Percentiles rank a stretch among this genome's conserved stretches.
phyloP scores from a whole-genome alignment of 495 filamentous ascomycete genomes.

The Wilcoxina mikolae region DNA sequence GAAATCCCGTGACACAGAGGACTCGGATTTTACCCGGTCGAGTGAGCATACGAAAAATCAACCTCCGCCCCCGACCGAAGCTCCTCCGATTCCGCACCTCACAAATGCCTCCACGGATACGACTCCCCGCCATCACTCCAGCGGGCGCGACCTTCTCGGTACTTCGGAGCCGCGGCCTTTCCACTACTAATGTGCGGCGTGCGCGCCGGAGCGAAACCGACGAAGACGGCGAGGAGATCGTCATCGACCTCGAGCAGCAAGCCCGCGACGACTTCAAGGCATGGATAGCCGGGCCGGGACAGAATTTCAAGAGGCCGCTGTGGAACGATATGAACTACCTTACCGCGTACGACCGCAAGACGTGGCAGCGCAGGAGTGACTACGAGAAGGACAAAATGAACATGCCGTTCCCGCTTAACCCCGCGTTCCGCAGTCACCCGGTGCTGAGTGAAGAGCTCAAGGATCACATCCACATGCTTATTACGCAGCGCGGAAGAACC shows the following conservation, averaged over 20 bases:
- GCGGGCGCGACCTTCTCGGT: not conserved
- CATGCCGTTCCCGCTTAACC: slow-evolving; percentile 62
- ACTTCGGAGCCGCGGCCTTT: not conserved
- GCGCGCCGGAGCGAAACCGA: not conserved
- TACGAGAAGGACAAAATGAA: slow-evolving; percentile 4
- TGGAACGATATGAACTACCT: slow-evolving; percentile 54
- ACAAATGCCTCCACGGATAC: not conserved
- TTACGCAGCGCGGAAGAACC: slow-evolving; percentile 49
- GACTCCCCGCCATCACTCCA: not conserved
- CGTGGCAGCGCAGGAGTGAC: slow-evolving; percentile 9
- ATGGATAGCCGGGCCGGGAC: slow-evolving; percentile 51
- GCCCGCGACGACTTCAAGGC: not conserved
- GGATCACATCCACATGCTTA: slow-evolving; percentile 55
- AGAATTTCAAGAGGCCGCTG: slow-evolving; percentile 39
- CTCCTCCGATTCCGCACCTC: not conserved
- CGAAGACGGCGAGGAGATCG: not conserved
- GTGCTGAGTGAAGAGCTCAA: slow-evolving; percentile 65
- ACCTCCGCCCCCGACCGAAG: too few species aligned
- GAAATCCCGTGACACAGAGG: not conserved
- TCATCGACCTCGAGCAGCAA: not conserved
- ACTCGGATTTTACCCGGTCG: not conserved
- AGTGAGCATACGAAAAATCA: too few species aligned
- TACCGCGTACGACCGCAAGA: slow-evolving; percentile 34
- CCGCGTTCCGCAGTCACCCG: slow-evolving; percentile 49
- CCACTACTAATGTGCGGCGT: not conserved